A percentile compares a stretch with the other conserved stretches of the same genome.
These are phyloP conservation scores for Kalmusia sp. DNA, from an alignment of 2,329 filamentous ascomycete species.

Conservation along the genomic window DNA sequence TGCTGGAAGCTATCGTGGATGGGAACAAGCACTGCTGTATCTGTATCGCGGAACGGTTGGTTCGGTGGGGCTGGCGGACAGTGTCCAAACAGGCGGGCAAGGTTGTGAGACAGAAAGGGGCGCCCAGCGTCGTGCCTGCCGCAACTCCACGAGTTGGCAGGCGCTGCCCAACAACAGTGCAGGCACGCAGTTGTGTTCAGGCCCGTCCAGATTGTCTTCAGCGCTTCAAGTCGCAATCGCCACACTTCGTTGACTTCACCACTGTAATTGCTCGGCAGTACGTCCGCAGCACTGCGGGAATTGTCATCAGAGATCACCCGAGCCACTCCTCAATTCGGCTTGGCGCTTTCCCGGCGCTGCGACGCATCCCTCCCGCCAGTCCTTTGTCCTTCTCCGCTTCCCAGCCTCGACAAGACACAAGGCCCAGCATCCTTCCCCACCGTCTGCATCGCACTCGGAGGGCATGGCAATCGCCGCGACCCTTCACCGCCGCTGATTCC, in stretches of 20 bases:
- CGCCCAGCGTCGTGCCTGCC: conserved; percentile 4
- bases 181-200: background rate
- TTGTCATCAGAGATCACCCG: conserved; percentile 22
- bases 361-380: conserved; percentile 5
- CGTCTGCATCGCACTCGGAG: conserved; percentile 18
- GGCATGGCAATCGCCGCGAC: conserved; percentile 30
- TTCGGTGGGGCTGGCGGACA: background rate
- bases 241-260: conserved; percentile 7
- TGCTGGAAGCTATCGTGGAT: no score
- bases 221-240: background rate
- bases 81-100: conserved; percentile 1
- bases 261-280: conserved; percentile 13
- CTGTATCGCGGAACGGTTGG: background rate
- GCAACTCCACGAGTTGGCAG: conserved; percentile 1
- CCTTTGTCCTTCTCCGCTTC: conserved; percentile 7
- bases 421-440: conserved; percentile 10
- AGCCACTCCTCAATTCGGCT: conserved; percentile 12
- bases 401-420: conserved; percentile 1
- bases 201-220: background rate
- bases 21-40: background rate
- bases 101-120: conserved; percentile 5
- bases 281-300: conserved; percentile 15
- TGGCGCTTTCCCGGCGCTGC: conserved; percentile 8
- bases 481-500: conserved; percentile 23
- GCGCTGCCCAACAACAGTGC: conserved; percentile 4